Evolutionary conservation across 2,329 filamentous ascomycete species (phyloP).

Genomic region (Aspergillus novofumigatus): DNA sequence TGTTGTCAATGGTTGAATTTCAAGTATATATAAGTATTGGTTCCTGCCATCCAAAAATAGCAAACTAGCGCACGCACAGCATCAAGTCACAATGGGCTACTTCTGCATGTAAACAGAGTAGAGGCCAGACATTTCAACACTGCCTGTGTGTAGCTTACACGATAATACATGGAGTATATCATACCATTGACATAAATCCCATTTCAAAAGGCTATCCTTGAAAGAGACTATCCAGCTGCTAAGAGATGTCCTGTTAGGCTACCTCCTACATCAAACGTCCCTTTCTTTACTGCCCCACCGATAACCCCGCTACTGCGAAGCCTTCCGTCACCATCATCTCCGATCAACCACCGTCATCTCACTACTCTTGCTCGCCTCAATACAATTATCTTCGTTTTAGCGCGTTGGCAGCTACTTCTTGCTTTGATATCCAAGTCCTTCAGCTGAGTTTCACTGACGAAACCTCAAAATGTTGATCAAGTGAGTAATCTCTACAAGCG

Average conservation of each 20-base stretch:
- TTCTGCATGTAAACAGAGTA: not conserved
- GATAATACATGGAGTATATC: not conserved
- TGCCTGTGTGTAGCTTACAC: not conserved
- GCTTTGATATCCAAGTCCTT: not conserved
- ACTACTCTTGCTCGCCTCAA: constrained; percentile 12
- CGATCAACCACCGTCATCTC: constrained; percentile 9
- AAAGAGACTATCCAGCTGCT: not conserved
- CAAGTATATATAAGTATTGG: not conserved
- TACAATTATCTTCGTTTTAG: constrained; percentile 1
- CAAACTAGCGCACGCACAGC: not conserved
- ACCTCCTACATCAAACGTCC: not conserved
- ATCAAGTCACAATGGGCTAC: not conserved
- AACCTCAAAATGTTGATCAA: constrained; percentile 48
- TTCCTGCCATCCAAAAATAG: not conserved
- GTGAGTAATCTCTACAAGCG: constrained; percentile 30
- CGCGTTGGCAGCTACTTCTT: not conserved
- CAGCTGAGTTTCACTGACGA: not conserved
- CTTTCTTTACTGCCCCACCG: constrained; percentile 22
- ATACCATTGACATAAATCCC: not conserved
- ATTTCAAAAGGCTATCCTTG: not conserved
- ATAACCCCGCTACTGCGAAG: constrained; percentile 27
- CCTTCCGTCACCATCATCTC: constrained; percentile 21
- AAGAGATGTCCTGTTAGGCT: not conserved
- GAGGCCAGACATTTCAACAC: not conserved
- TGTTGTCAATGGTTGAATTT: not conserved